Base-by-base conservation (phyloP, 306 rosid species). In the Calophaca sinica region DNA sequence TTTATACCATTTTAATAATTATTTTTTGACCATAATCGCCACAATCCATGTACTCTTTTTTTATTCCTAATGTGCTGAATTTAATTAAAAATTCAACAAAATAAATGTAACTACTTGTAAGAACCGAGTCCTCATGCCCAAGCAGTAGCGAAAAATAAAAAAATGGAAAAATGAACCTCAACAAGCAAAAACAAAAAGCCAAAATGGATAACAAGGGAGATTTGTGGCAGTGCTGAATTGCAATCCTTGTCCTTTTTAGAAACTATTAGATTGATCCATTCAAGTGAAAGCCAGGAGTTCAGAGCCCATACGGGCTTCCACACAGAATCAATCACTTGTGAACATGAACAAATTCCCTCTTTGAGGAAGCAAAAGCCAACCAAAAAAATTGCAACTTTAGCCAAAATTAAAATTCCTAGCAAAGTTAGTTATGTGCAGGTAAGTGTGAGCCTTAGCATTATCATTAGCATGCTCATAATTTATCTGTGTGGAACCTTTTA, bases 401-500 rank as follows among this genome's bases (percentile, higher is more conserved):
- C 54, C 73, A 65, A 76, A 77, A 49, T 9, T 39, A 48, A 51
- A 80, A 12, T 80, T 69, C 77, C 84, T 20, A 76, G 80, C 72
- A 20, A 20, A 20, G 26, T 71, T 36, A 77, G 51, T 55, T 42
- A 70, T 5, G 49, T 3, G 60, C 20, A 42, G 75, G 41, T 42
- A 74, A 81, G 88, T 90, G 68, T 87, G 80, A 90, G 75, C 81
- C 82, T 68, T 80, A 73, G 77, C 79, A 50, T 51, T 45, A 68
- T 3, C 83, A 53, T 60, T 55, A 80, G 5, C 85, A 54, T 70
- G 83, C 69, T 36, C 31, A 61, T 68, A 70, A 84, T 75, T 58
- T 50, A 32, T 53, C n/a, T 86, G 70, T 86, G 88, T 83, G 84
- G 86, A 83, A 86, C 80, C 84, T 75, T 81, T 80, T 75, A 26